Conservation (phyloP, 2,329 filamentous ascomycete genomes). For the Exophiala dermatitidis region DNA sequence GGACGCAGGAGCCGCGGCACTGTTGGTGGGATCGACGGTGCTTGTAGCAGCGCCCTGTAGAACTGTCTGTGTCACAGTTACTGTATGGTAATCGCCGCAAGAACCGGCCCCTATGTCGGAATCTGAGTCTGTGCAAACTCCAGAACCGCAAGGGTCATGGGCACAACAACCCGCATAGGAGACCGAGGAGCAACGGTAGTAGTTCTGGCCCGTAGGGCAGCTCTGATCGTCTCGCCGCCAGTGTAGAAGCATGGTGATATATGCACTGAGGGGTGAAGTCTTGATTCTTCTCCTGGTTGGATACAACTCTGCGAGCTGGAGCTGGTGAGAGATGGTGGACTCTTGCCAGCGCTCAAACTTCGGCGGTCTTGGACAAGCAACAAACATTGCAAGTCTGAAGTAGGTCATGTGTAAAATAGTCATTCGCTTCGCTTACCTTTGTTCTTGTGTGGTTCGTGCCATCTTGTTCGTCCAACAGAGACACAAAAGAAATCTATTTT, state of each 20-base stretch:
- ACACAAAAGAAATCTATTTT: background rate
- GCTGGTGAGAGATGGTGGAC: background rate
- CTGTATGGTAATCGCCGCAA: constrained; percentile 8
- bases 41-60: constrained; percentile 17
- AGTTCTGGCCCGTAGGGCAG: constrained; percentile 4
- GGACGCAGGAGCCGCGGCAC: background rate
- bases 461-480: background rate
- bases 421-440: background rate
- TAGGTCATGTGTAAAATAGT: background rate
- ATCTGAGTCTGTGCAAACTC: constrained; percentile 1
- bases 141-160: constrained; percentile 5
- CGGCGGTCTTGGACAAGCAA: background rate
- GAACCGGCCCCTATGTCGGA: constrained; percentile 1
- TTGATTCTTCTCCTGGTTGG: background rate
- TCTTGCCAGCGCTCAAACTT: background rate
- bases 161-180: constrained; percentile 6
- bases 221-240: constrained; percentile 2
- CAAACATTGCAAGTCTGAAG: background rate
- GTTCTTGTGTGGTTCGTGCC: background rate
- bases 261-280: background rate
- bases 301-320: no score
- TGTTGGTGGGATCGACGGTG: constrained; percentile 1
- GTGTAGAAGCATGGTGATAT: constrained; percentile 2
- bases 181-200: constrained; percentile 5
- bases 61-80: constrained; percentile 18